Evolutionary conservation across 2,329 filamentous ascomycete genomes (phyloP).

Genomic region (Cladosporium halotolerans): DNA sequence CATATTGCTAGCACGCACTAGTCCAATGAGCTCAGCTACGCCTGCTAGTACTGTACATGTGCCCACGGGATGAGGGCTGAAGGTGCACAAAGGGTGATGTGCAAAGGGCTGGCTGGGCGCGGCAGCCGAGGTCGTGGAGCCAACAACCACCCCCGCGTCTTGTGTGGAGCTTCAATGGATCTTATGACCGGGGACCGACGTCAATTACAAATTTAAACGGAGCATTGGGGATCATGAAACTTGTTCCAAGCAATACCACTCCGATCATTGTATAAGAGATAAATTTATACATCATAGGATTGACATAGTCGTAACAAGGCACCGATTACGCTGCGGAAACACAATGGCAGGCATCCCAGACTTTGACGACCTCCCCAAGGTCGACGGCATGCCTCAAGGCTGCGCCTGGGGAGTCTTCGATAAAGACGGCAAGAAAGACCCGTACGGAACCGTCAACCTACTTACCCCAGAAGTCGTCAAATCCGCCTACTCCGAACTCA

Average conservation of each 20-base stretch:
- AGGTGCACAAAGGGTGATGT: background rate
- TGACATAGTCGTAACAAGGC: too few species aligned
- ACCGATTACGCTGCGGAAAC: background rate
- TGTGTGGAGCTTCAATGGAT: too few species aligned
- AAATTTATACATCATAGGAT: too few species aligned
- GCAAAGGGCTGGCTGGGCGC: background rate
- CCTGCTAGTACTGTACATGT: background rate
- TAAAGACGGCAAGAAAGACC: slow-evolving; percentile 38
- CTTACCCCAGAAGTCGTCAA: slow-evolving; percentile 40
- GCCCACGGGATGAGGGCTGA: background rate
- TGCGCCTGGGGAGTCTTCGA: slow-evolving; percentile 41
- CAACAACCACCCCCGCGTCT: too few species aligned
- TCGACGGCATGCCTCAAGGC: slow-evolving; percentile 36
- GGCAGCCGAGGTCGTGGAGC: slow-evolving; percentile 3
- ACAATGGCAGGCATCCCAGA: slow-evolving; percentile 29
- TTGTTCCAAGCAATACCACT: too few species aligned
- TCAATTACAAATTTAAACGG: too few species aligned
- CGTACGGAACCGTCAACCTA: slow-evolving; percentile 41
- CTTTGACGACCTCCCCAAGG: slow-evolving; percentile 37
- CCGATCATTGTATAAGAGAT: too few species aligned
- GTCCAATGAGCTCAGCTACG: background rate
- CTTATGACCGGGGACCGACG: too few species aligned
- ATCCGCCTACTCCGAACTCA: slow-evolving; percentile 37
- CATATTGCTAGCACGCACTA: background rate
- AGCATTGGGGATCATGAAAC: too few species aligned